phyloP scores from a whole-genome alignment of 1,284 basidiomycete genomes.

The Rhodofomes roseus region DNA sequence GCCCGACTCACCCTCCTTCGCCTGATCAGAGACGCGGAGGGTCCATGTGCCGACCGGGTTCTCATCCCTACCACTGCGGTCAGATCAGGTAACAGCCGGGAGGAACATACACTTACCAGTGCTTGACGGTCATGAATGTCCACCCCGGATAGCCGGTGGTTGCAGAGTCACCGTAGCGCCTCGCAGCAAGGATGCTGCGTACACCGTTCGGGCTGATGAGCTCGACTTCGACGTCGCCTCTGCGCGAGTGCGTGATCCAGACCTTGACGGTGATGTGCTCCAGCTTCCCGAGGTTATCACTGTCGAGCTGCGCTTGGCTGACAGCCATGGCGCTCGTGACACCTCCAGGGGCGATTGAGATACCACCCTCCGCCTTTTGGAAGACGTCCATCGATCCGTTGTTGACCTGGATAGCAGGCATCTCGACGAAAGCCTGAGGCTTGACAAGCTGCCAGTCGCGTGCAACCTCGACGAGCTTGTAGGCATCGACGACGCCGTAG shows the following conservation, averaged over 20 bases:
- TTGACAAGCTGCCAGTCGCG: conserved; percentile 86
- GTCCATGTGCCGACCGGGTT: conserved; percentile 92
- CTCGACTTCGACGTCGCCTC: conserved; percentile 94
- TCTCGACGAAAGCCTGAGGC: conserved; percentile 89
- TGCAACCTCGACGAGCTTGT: conserved; percentile 79
- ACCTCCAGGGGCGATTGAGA: conserved; percentile 66
- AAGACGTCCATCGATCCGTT: conserved; percentile 58
- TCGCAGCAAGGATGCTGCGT: conserved; percentile 79
- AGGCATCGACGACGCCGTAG: conserved; percentile 88
- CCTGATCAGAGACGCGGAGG: conserved; percentile 80
- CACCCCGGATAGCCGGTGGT: conserved; percentile 83
- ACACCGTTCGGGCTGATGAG: conserved; percentile 85
- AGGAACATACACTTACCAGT: conserved; percentile 67
- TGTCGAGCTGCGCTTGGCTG: conserved; percentile 65
- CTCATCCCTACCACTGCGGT: conserved; percentile 70
- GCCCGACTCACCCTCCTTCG: conserved; percentile 57
- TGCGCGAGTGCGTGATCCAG: conserved; percentile 84
- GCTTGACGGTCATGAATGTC: conserved; percentile 98
- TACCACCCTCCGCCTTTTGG: conserved; percentile 62
- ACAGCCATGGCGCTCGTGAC: conserved; percentile 67
- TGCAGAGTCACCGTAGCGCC: conserved; percentile 68
- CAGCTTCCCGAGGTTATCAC: conserved; percentile 81
- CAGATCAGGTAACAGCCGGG: conserved; percentile 8
- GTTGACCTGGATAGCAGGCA: conserved; percentile 66
- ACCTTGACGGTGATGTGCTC: conserved; percentile 95